These are phyloP conservation scores for Alternaria arborescens DNA, from an alignment of 2,329 filamentous ascomycete genomes.

Conservation along the genomic window DNA sequence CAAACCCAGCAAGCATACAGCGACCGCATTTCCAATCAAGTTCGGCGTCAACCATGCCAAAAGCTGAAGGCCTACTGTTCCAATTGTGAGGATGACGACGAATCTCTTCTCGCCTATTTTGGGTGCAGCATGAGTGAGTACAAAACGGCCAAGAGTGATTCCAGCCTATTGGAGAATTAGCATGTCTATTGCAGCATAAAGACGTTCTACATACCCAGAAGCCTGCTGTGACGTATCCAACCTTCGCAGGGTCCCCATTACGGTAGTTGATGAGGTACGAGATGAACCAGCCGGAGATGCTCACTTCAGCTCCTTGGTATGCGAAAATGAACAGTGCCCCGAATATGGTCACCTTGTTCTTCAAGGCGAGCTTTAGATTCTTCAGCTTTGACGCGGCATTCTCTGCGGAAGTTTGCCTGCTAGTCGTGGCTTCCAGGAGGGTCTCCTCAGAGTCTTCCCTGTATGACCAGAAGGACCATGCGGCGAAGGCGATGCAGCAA, in stretches of 20 bases:
- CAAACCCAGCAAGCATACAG: constrained; percentile 70
- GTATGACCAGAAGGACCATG: constrained; percentile 75
- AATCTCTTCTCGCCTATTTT: constrained; percentile 74
- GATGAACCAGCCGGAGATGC: constrained; percentile 86
- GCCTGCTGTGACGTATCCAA: constrained; percentile 80
- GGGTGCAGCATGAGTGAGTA: constrained; percentile 72
- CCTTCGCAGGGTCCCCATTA: constrained; percentile 71
- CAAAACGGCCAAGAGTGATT: constrained; percentile 78
- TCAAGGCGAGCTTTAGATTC: constrained; percentile 61
- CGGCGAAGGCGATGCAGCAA: constrained; percentile 65
- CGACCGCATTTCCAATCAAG: constrained; percentile 63
- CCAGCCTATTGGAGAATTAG: constrained; percentile 64
- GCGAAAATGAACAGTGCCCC: constrained; percentile 84
- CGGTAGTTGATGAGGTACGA: constrained; percentile 81
- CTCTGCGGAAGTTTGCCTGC: constrained; percentile 46
- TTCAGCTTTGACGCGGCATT: constrained; percentile 57
- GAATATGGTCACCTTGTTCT: constrained; percentile 70
- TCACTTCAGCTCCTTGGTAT: constrained; percentile 86
- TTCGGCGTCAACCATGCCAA: constrained; percentile 82
- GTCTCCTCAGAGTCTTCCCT: constrained; percentile 66
- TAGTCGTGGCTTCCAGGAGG: constrained; percentile 57
- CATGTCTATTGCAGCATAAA: not conserved
- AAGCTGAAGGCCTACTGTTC: constrained; percentile 74
- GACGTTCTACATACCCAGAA: constrained; percentile 63
- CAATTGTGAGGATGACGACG: constrained; percentile 69